These are phyloP conservation scores for Colletotrichum godetiae DNA, from an alignment of 2,329 filamentous ascomycete species.

Conservation along the genomic window DNA sequence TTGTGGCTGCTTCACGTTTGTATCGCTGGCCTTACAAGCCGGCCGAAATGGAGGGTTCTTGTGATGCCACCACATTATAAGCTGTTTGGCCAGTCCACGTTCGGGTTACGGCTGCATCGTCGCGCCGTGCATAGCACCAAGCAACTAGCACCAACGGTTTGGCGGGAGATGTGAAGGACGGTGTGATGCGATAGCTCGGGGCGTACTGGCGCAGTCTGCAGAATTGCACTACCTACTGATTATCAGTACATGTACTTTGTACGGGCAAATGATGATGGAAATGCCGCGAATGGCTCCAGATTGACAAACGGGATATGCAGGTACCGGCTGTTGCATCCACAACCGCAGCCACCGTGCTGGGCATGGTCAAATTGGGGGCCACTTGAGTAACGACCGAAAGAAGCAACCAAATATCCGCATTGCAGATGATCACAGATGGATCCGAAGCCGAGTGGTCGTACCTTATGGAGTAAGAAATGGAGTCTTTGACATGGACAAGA, in stretches of 20 bases:
- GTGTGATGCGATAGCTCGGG: conserved; percentile 15
- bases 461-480: neutral
- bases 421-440: neutral
- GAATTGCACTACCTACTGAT: too few relatives aligned
- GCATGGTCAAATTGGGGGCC: neutral
- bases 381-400: neutral
- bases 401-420: neutral
- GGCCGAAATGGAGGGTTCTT: neutral
- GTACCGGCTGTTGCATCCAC: conserved; percentile 22
- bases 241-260: neutral
- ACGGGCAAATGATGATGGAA: neutral
- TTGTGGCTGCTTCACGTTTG: conserved; percentile 13
- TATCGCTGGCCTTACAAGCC: conserved; percentile 1
- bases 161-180: conserved; percentile 17
- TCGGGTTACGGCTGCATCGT: conserved; percentile 5
- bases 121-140: conserved; percentile 3
- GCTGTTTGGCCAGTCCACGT: conserved; percentile 11
- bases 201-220: conserved; percentile 9
- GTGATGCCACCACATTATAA: neutral
- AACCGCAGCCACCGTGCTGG: neutral
- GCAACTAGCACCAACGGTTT: conserved; percentile 31
- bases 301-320: conserved; percentile 32
- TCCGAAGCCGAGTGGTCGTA: neutral
- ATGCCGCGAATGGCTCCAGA: conserved; percentile 28
- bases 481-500: neutral